These are phyloP conservation scores for Populus tomentosa DNA, from an alignment of 441 rosid genomes.

Conservation along the genomic window DNA sequence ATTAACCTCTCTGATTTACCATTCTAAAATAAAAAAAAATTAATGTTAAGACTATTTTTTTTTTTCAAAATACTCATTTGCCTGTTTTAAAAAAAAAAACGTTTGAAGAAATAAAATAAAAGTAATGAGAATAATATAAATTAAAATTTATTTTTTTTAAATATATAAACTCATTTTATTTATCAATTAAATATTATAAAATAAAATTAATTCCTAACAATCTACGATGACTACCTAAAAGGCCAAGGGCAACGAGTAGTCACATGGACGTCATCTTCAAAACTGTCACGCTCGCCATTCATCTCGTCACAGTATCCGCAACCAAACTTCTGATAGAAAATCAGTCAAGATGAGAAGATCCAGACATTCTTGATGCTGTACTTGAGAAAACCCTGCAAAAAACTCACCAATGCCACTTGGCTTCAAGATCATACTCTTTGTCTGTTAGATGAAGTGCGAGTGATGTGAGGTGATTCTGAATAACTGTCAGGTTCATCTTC, in stretches of 20 bases:
- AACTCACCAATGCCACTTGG: neutral
- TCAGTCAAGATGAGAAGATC: constrained; percentile 8
- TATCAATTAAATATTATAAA: too few species aligned
- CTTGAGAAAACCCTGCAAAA: neutral
- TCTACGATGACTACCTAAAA: constrained; percentile 8
- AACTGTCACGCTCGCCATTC: neutral
- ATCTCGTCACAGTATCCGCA: neutral
- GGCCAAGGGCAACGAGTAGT: neutral
- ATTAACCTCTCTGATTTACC: too few species aligned
- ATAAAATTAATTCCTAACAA: too few species aligned
- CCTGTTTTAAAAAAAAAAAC: too few species aligned
- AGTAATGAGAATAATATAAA: too few species aligned
- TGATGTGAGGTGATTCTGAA: constrained; percentile 33
- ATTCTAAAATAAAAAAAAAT: too few species aligned
- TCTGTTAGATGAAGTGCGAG: constrained; percentile 32
- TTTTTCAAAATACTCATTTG: too few species aligned
- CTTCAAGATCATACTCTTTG: constrained; percentile 32
- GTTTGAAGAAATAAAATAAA: too few species aligned
- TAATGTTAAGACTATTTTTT: too few species aligned
- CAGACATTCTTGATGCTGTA: constrained; percentile 6
- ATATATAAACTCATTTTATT: too few species aligned
- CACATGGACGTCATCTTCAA: neutral
- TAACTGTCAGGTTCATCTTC: constrained; percentile 70
- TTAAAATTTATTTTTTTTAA: too few species aligned
- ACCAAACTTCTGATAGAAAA: constrained; percentile 1